phyloP scores from a whole-genome alignment of 495 filamentous ascomycete genomes.

The Astrocystis sublimbata region DNA sequence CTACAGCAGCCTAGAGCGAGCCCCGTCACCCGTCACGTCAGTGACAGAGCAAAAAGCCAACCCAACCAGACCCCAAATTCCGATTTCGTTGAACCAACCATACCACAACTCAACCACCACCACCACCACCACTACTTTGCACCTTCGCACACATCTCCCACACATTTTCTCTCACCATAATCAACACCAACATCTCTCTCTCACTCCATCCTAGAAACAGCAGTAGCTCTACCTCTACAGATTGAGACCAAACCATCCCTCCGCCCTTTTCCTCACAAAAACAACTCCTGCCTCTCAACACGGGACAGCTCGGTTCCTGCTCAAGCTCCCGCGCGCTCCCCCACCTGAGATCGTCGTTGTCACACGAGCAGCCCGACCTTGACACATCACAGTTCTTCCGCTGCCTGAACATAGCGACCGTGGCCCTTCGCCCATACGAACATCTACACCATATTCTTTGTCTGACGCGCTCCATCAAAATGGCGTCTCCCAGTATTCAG shows the following conservation, averaged over 20 bases:
- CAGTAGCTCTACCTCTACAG: conserved; percentile 1
- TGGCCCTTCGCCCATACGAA: not conserved
- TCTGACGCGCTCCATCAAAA: conserved; percentile 30
- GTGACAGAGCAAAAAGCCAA: not conserved
- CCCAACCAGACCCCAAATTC: conserved; percentile 8
- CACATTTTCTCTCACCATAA: not conserved
- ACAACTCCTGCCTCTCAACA: not conserved
- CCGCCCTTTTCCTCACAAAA: not conserved
- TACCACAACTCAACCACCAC: not conserved
- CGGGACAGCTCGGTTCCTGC: not conserved
- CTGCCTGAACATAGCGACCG: conserved; percentile 1
- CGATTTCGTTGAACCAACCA: conserved; percentile 15
- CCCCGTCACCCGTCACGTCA: conserved; percentile 6
- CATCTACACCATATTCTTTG: not conserved
- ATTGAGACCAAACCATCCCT: not conserved
- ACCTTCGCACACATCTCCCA: not conserved
- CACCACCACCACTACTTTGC: not conserved
- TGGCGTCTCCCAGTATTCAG: conserved; percentile 53
- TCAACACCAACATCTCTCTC: not conserved
- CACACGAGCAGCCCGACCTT: conserved; percentile 16
- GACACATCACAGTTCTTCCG: not conserved
- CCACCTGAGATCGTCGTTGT: conserved; percentile 16
- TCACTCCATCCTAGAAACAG: conserved; percentile 6
- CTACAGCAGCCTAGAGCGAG: too few relatives aligned
- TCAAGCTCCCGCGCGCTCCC: conserved; percentile 1